Evolutionary conservation across 345 rosid species (phyloP).

Genomic region (Schrenkiella parvula): DNA sequence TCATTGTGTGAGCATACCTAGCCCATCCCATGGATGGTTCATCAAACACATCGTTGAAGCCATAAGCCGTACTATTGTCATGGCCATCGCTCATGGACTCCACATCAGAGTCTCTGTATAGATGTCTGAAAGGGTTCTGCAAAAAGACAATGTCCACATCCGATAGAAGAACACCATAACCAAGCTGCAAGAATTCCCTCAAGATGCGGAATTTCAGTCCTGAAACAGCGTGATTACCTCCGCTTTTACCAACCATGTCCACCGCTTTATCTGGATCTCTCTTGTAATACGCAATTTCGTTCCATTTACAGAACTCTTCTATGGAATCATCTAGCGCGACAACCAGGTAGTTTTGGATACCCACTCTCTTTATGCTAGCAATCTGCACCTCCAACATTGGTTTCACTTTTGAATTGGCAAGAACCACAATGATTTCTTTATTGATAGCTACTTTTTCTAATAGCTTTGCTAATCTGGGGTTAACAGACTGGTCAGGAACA

Average conservation of each 20-base stretch:
- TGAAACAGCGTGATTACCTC: conserved; percentile 77
- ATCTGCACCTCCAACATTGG: conserved; percentile 68
- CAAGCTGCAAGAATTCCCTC: conserved; percentile 93
- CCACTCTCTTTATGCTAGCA: conserved; percentile 65
- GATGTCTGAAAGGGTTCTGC: conserved; percentile 77
- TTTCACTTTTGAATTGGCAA: conserved; percentile 80
- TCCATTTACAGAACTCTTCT: conserved; percentile 52
- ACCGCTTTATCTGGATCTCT: conserved; percentile 65
- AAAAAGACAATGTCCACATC: conserved; percentile 69
- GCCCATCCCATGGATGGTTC: conserved; percentile 85
- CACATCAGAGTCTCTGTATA: conserved; percentile 80
- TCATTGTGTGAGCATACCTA: conserved; percentile 75
- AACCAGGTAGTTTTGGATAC: conserved; percentile 67
- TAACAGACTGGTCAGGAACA: conserved; percentile 65
- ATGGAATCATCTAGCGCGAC: conserved; percentile 61
- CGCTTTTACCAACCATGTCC: conserved; percentile 54
- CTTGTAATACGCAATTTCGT: conserved; percentile 59
- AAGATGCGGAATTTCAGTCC: conserved; percentile 73
- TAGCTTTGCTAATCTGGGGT: conserved; percentile 70
- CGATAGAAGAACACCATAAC: conserved; percentile 77
- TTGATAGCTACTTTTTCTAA: conserved; percentile 56
- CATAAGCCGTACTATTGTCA: conserved; percentile 71
- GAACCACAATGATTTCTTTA: conserved; percentile 76
- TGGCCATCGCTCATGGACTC: conserved; percentile 94
- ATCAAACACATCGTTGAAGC: conserved; percentile 66